phyloP scores from a whole-genome alignment of 164 flowering plant genomes.

The Piper betle region DNA sequence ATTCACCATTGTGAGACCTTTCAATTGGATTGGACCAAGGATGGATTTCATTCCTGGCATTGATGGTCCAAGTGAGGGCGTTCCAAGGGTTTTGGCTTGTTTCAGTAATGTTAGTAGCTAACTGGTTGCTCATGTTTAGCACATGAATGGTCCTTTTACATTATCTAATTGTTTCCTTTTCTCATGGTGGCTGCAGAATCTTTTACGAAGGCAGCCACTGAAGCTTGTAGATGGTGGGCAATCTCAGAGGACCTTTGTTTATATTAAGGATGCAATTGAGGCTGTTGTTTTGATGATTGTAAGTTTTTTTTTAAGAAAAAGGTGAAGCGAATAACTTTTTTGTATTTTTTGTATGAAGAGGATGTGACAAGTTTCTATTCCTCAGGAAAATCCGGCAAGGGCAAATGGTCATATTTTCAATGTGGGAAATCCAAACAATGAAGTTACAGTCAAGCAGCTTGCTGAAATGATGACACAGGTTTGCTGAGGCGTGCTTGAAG shows the following conservation, averaged over 20 bases:
- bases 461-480: constrained; percentile 16
- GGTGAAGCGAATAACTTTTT: neutral
- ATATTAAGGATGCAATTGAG: constrained; percentile 55
- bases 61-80: constrained; percentile 60
- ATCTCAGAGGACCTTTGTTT: constrained; percentile 19
- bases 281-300: constrained; percentile 55
- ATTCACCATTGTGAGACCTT: constrained; percentile 55
- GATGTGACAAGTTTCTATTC: neutral
- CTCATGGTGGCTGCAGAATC: constrained; percentile 43
- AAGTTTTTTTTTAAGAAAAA: constrained; percentile 1
- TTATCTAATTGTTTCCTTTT: neutral
- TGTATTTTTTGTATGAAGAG: neutral
- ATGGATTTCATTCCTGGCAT: constrained; percentile 60
- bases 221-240: constrained; percentile 58
- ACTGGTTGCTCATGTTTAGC: neutral
- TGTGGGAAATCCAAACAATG: constrained; percentile 24
- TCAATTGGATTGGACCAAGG: constrained; percentile 66
- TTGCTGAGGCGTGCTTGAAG: neutral
- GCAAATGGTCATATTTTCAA: constrained; percentile 24
- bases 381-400: constrained; percentile 17
- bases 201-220: constrained; percentile 40
- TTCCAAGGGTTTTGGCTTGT: constrained; percentile 60
- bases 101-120: constrained; percentile 39
- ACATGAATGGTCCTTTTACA: neutral
- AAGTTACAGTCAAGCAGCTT: constrained; percentile 21